Percentiles rank a stretch among this genome's conserved stretches.
phyloP scores from a whole-genome alignment of 2,329 filamentous ascomycete species.

The Plectosphaerella plurivora region DNA sequence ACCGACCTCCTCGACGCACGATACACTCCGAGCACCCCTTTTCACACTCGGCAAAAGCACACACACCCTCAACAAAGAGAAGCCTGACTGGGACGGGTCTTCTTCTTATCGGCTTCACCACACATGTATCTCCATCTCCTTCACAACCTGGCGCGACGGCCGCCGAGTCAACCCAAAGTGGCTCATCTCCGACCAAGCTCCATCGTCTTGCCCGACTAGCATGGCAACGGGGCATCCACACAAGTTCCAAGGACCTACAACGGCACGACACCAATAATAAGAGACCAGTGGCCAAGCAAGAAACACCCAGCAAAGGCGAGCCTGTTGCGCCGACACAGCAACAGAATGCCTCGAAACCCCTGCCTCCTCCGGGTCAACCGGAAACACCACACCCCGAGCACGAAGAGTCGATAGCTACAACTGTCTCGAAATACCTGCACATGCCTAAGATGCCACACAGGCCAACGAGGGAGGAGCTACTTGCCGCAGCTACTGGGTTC shows the following conservation, averaged over 20 bases:
- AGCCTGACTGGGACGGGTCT: conserved; percentile 52
- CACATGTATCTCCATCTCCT: conserved; percentile 31
- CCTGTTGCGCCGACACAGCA: conserved; percentile 1
- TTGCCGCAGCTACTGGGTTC: conserved; percentile 88
- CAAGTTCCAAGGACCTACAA: conserved; percentile 12
- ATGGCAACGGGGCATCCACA: conserved; percentile 29
- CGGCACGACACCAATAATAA: conserved; percentile 14
- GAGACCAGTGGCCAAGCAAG: conserved; percentile 25
- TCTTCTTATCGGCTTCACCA: conserved; percentile 41
- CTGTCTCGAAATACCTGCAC: conserved; percentile 57
- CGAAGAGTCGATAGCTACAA: conserved; percentile 40
- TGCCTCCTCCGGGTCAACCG: conserved; percentile 11
- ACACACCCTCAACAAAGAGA: conserved; percentile 34
- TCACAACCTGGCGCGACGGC: conserved; percentile 22
- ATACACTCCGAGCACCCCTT: conserved; percentile 7
- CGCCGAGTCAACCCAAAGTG: conserved; percentile 27
- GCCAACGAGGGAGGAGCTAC: conserved; percentile 87
- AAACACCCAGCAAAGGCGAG: conserved; percentile 14
- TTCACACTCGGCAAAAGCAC: conserved; percentile 4
- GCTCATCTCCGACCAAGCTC: conserved; percentile 19
- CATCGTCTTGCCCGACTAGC: conserved; percentile 29
- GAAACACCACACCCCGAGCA: conserved; percentile 16
- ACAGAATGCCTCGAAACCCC: conserved; percentile 3
- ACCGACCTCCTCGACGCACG: conserved; percentile 4
- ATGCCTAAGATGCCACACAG: conserved; percentile 72